phyloP scores from a whole-genome alignment of 2,329 filamentous ascomycete species.

The Aureobasidium sp. region DNA sequence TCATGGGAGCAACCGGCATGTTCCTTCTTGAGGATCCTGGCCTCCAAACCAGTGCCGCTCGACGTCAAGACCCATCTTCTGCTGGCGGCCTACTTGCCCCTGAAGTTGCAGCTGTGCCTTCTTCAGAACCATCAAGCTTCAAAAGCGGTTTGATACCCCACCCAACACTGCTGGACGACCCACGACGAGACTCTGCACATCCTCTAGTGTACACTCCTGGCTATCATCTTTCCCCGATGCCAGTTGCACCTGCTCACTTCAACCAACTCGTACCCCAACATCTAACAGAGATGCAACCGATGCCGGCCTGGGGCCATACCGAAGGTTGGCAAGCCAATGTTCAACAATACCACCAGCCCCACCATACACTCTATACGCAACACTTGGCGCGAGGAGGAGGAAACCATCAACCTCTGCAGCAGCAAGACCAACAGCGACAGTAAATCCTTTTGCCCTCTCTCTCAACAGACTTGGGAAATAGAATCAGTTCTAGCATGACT shows the following conservation, averaged over 20 bases:
- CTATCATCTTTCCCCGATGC: background rate
- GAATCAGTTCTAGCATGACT: background rate
- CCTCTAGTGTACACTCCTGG: background rate
- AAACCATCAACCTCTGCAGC: background rate
- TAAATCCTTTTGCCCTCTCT: background rate
- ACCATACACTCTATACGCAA: background rate
- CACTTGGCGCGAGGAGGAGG: background rate
- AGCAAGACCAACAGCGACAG: background rate
- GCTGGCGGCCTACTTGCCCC: background rate
- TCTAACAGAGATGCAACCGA: background rate
- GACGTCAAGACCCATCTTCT: background rate
- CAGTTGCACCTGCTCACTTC: background rate
- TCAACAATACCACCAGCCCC: background rate
- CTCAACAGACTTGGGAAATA: background rate
- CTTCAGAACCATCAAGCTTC: background rate
- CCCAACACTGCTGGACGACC: background rate
- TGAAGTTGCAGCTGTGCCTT: background rate
- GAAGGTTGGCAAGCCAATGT: background rate
- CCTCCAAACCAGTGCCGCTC: conserved; percentile 26
- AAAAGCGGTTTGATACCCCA: background rate
- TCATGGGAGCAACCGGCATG: conserved; percentile 45
- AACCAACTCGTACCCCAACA: background rate
- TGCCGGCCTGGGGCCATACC: background rate
- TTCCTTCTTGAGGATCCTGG: conserved; percentile 41
- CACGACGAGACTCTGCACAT: conserved; percentile 8